Conservation (phyloP, 495 filamentous ascomycete species). For the Talaromyces ruber region DNA sequence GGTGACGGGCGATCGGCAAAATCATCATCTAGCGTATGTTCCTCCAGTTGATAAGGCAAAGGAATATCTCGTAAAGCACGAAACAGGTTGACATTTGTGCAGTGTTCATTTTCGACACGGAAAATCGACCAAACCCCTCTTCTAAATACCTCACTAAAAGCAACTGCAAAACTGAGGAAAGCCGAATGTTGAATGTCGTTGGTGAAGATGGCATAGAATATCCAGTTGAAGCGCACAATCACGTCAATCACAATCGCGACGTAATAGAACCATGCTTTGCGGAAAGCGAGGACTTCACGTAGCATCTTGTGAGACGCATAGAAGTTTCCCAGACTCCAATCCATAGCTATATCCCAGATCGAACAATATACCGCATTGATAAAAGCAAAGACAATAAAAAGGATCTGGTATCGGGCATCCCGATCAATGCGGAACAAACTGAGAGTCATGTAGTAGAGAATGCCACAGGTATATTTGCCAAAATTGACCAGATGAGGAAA, state of each 20-base stretch:
- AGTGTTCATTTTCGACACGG: conserved; percentile 95
- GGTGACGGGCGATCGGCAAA: conserved; percentile 7
- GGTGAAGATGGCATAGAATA: conserved; percentile 82
- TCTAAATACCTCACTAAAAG: conserved; percentile 68
- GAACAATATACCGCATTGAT: conserved; percentile 77
- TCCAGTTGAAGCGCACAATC: conserved; percentile 89
- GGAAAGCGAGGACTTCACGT: conserved; percentile 72
- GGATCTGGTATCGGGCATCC: conserved; percentile 41
- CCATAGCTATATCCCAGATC: conserved; percentile 96
- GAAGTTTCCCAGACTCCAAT: conserved; percentile 81
- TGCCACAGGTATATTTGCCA: conserved; percentile 83
- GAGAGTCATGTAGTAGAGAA: conserved; percentile 66
- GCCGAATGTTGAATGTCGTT: conserved; percentile 73
- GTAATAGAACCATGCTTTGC: conserved; percentile 74
- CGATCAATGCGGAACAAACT: conserved; percentile 74
- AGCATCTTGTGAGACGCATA: conserved; percentile 61
- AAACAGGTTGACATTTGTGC: conserved; percentile 76
- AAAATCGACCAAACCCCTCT: conserved; percentile 86
- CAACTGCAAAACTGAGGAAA: conserved; percentile 64
- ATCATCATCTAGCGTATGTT: conserved; percentile 9
- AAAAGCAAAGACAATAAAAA: conserved; percentile 72
- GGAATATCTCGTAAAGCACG: conserved; percentile 75
- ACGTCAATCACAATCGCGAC: conserved; percentile 74
- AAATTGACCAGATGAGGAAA: conserved; percentile 93
- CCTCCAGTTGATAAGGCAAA: conserved; percentile 61